Percentiles rank a stretch among this genome's conserved stretches.
Conservation (phyloP, 805 yeast species). For the Myxozyma neotropica region DNA sequence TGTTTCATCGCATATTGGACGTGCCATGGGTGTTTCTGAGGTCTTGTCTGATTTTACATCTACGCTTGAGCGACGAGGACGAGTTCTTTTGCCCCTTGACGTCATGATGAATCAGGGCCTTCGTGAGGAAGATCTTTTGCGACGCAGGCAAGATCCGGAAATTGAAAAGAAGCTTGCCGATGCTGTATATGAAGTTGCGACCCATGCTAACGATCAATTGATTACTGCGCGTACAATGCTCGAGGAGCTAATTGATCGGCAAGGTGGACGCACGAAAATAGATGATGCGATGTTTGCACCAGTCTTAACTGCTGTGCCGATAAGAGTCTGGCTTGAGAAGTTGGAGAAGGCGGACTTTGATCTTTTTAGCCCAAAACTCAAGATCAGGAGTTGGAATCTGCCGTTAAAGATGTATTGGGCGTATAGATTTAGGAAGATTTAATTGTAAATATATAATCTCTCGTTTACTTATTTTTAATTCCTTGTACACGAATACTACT, state of each 20-base stretch:
- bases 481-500: neutral
- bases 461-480: too few relatives aligned
- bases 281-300: slow-evolving; percentile 68
- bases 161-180: slow-evolving; percentile 52
- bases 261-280: slow-evolving; percentile 43
- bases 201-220: slow-evolving; percentile 78
- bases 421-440: slow-evolving; percentile 49
- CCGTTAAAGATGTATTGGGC: slow-evolving; percentile 61
- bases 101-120: slow-evolving; percentile 55
- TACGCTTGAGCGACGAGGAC: slow-evolving; percentile 55
- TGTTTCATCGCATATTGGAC: slow-evolving; percentile 69
- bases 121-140: slow-evolving; percentile 64
- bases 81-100: slow-evolving; percentile 65
- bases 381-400: slow-evolving; percentile 61
- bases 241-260: slow-evolving; percentile 44
- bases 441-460: slow-evolving; percentile 1
- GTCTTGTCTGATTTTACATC: slow-evolving; percentile 61
- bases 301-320: slow-evolving; percentile 66
- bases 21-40: slow-evolving; percentile 71
- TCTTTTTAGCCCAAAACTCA: slow-evolving; percentile 50
- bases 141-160: slow-evolving; percentile 36
- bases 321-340: slow-evolving; percentile 59
- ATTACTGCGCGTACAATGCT: slow-evolving; percentile 66
- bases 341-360: slow-evolving; percentile 70
- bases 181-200: slow-evolving; percentile 68